Evolutionary conservation across 1,284 basidiomycete genomes (phyloP).

Genomic region (Microstroma glucosiphilum): DNA sequence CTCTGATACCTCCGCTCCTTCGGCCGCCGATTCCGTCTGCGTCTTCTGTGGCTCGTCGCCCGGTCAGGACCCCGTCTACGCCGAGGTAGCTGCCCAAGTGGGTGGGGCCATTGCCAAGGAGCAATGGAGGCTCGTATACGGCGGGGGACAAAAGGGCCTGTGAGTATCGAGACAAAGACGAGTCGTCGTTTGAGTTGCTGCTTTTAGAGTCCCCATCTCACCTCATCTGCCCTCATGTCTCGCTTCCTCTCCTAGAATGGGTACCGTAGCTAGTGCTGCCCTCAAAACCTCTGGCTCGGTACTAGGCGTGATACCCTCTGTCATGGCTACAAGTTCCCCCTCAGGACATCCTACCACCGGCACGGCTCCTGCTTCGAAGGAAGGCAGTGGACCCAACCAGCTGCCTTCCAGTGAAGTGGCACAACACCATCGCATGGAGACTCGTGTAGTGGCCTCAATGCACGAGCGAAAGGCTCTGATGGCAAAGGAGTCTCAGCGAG

Average conservation of each 20-base stretch:
- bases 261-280: slow-evolving; percentile 67
- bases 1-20: not conserved
- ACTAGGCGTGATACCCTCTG: slow-evolving; percentile 73
- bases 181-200: too few relatives aligned
- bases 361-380: slow-evolving; percentile 19
- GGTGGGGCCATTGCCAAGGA: slow-evolving; percentile 65
- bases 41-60: slow-evolving; percentile 50
- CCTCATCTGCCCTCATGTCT: not conserved
- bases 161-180: slow-evolving; percentile 6
- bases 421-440: slow-evolving; percentile 23
- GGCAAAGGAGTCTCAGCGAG: slow-evolving; percentile 66
- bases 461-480: slow-evolving; percentile 84
- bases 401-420: slow-evolving; percentile 25
- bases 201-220: not conserved
- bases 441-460: slow-evolving; percentile 66
- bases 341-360: slow-evolving; percentile 28
- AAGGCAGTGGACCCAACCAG: slow-evolving; percentile 42
- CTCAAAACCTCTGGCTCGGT: slow-evolving; percentile 64
- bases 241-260: slow-evolving; percentile 58
- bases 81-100: slow-evolving; percentile 57
- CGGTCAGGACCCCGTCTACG: slow-evolving; percentile 36
- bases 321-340: slow-evolving; percentile 57
- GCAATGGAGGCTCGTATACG: slow-evolving; percentile 71
- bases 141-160: slow-evolving; percentile 73
- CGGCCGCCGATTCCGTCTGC: slow-evolving; percentile 32